Conservation (phyloP, 441 rosid species). For the Gossypium davidsonii region DNA sequence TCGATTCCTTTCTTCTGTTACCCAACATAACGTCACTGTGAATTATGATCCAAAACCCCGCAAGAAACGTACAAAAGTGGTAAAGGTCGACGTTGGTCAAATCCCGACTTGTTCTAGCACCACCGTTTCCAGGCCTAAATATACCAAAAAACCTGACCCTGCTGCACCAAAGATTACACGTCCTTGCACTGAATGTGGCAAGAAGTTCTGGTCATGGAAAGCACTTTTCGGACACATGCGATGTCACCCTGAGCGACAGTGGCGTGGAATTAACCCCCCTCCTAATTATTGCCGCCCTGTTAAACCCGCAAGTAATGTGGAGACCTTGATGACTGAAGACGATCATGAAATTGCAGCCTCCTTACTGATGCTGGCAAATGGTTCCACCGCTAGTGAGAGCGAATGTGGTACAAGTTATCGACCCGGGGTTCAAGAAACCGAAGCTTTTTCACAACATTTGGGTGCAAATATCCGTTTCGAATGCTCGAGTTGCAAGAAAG, state of each 20-base stretch:
- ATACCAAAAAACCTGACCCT: slow-evolving; percentile 64
- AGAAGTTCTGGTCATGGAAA: slow-evolving; percentile 71
- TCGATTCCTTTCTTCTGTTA: slow-evolving; percentile 28
- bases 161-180: slow-evolving; percentile 65
- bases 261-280: slow-evolving; percentile 89
- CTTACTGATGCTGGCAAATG: slow-evolving; percentile 48
- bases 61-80: slow-evolving; percentile 49
- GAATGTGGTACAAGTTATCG: slow-evolving; percentile 7
- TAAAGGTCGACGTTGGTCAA: slow-evolving; percentile 22
- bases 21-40: slow-evolving; percentile 10
- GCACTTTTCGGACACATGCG: slow-evolving; percentile 94
- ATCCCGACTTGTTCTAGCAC: slow-evolving; percentile 12
- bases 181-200: slow-evolving; percentile 85
- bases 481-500: slow-evolving; percentile 81
- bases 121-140: slow-evolving; percentile 29
- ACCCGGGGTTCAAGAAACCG: slow-evolving; percentile 8
- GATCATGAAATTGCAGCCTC: slow-evolving; percentile 67
- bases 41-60: slow-evolving; percentile 32
- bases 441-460: not conserved
- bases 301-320: not conserved
- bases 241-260: slow-evolving; percentile 85
- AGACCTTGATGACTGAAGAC: slow-evolving; percentile 32
- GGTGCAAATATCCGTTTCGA: slow-evolving; percentile 34
- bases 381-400: not conserved
- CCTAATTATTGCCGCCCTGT: slow-evolving; percentile 30